Base-by-base conservation (phyloP, 2,329 filamentous ascomycete species). In the Alternaria rosae region DNA sequence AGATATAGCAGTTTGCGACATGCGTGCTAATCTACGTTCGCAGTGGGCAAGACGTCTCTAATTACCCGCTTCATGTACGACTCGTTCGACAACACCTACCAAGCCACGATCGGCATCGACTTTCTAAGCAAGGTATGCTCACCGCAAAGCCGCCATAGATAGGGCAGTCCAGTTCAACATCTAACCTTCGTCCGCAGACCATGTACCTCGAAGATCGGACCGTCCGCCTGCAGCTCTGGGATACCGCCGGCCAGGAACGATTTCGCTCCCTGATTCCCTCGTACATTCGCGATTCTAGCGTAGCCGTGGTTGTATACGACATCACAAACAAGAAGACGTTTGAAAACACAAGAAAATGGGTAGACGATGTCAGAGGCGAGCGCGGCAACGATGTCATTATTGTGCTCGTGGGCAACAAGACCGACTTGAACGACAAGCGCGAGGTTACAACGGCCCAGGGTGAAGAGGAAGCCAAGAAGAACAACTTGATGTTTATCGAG, bases 61-160 rank as follows among this genome's bases (percentile, higher is more conserved):
- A 99, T 99, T 80, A 99, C 95, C 70, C 91, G 95, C 69, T 99
- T 99, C 86, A 99, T 99, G 95, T 99, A 99, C 86, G 95, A 99
- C 83, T 98, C 95, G 50, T 99, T 99, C 85, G 95, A 99, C 86
- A 97, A 97, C 84, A 98, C 94, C 86, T 99, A 99, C 84, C 95
- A 99, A 83, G 95, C 95, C 60, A 99, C 95, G 41, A 98, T 99
- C 78, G 95, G 95, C 77, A 99, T 99, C 84, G 95, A 99, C 83
- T 99, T 99, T 79, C 88, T 99, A 71, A 97, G 94, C 77, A 99
- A 99, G 91, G 93, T 92, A 85, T 61, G 70, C 59, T 32, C 12
- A 21, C 43, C 32, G 23, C n/a, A 25, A 12, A 42, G 23, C 28
- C 15, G 21, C 21, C 25, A 15, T 21, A 13, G 25, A 9, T n/a